Conservation (phyloP, 169 alveolate genomes). For the Plasmodium knowlesi region DNA sequence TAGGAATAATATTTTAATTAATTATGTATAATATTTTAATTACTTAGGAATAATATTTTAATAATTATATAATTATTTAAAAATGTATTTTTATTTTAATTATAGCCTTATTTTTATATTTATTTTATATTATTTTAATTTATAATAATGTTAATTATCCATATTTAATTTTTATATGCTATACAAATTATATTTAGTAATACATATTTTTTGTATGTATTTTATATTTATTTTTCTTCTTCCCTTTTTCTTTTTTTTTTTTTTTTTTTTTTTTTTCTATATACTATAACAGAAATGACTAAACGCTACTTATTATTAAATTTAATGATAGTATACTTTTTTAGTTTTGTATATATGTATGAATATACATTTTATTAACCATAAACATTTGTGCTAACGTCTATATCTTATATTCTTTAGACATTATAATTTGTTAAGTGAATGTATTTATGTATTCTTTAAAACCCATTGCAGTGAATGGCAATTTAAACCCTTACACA, state of each 20-base stretch:
- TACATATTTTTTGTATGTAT: background rate
- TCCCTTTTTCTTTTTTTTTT: background rate
- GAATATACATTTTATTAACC: background rate
- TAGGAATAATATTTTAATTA: background rate
- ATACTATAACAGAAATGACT: background rate
- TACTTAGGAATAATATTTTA: background rate
- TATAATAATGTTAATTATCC: background rate
- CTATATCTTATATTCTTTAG: background rate
- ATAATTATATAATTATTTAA: background rate
- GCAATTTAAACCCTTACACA: background rate
- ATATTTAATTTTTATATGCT: background rate
- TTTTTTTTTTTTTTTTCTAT: background rate
- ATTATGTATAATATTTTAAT: background rate
- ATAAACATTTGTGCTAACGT: background rate
- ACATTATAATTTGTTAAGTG: background rate
- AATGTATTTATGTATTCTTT: background rate
- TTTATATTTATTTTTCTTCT: background rate
- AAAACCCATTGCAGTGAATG: background rate
- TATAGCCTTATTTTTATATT: background rate
- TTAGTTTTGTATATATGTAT: background rate
- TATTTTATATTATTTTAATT: background rate
- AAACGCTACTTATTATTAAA: background rate
- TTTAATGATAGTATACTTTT: background rate
- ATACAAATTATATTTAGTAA: background rate
- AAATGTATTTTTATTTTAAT: background rate